phyloP scores from a whole-genome alignment of 1,139 yeast species.

The Kodamaea alishanica region DNA sequence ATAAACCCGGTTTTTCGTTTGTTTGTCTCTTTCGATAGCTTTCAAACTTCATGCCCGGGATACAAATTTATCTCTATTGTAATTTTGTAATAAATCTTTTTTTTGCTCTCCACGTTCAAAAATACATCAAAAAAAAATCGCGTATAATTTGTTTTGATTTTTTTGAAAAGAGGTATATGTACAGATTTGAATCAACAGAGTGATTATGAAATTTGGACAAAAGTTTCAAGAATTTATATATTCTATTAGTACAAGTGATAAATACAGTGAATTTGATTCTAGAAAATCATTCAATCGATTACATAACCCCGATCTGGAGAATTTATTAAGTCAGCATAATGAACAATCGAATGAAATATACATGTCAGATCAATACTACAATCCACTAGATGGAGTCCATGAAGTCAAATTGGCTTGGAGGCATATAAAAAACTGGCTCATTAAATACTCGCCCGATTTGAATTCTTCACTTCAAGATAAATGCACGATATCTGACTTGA shows the following conservation, averaged over 20 bases:
- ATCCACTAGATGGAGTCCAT: conserved; percentile 45
- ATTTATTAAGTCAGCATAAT: conserved; percentile 30
- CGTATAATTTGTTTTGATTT: too few species aligned
- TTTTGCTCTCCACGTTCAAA: too few species aligned
- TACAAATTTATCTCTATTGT: conserved; percentile 19
- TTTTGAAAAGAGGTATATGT: too few species aligned
- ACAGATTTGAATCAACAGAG: too few species aligned
- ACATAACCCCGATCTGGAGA: conserved; percentile 40
- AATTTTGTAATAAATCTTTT: too few species aligned
- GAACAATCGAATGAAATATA: conserved; percentile 23
- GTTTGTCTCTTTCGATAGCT: conserved; percentile 35
- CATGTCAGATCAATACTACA: conserved; percentile 10
- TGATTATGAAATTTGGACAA: conserved; percentile 31
- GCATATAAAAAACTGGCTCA: conserved; percentile 61
- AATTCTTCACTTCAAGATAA: conserved; percentile 57
- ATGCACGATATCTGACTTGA: conserved; percentile 59
- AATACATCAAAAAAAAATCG: too few species aligned
- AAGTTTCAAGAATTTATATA: conserved; percentile 55
- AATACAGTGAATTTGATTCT: conserved; percentile 64
- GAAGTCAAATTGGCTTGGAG: conserved; percentile 68
- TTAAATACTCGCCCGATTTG: conserved; percentile 52
- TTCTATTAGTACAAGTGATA: conserved; percentile 61
- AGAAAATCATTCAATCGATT: conserved; percentile 46
- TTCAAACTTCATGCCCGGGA: conserved; percentile 55
- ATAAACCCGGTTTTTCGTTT: conserved; percentile 50